Evolutionary conservation across 805 yeast species (phyloP), one percentile per base, ranked within the genome.

Genomic region (Candida manassasensis): DNA sequence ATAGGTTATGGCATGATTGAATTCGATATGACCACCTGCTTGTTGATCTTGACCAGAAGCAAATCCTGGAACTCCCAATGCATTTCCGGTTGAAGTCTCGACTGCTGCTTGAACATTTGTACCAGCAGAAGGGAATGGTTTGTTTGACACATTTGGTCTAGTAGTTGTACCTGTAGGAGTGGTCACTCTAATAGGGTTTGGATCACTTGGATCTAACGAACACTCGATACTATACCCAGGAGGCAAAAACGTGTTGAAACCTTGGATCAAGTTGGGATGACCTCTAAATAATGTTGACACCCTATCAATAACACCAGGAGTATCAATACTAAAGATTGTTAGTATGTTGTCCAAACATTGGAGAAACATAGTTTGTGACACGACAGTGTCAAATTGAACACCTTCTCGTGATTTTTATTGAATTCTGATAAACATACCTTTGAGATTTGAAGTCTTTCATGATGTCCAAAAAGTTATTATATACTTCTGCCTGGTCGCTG

Each of bases 371-470:
- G n/a, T n/a, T n/a, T n/a, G n/a, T n/a, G n/a, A n/a, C n/a, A n/a
- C n/a, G n/a, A n/a, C n/a, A n/a, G n/a, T n/a, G n/a, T n/a, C n/a
- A n/a, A n/a, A n/a, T n/a, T n/a, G n/a, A n/a, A n/a, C n/a, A n/a
- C n/a, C n/a, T n/a, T n/a, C n/a, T n/a, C n/a, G n/a, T n/a, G n/a
- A 17, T 3, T n/a, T 21, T n/a, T n/a, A 11, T 27, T 14, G 36
- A 21, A 21, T 11, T 21, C 25, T 11, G 25, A 21, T 24, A 44
- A 35, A 68, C 77, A 42, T 60, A 73, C 79, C 79, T 78, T 65
- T 90, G 97, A 36, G 94, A 82, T 67, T 94, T 94, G 68, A 93
- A 94, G 56, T 94, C 99, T 67, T 94, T 94, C 99, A 93, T 93
- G 45, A 93, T 90, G 56, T 93, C 99, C 53, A 93, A 71, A 53